Conservation (phyloP, 2,329 filamentous ascomycete species). For the Apiospora arundinis region DNA sequence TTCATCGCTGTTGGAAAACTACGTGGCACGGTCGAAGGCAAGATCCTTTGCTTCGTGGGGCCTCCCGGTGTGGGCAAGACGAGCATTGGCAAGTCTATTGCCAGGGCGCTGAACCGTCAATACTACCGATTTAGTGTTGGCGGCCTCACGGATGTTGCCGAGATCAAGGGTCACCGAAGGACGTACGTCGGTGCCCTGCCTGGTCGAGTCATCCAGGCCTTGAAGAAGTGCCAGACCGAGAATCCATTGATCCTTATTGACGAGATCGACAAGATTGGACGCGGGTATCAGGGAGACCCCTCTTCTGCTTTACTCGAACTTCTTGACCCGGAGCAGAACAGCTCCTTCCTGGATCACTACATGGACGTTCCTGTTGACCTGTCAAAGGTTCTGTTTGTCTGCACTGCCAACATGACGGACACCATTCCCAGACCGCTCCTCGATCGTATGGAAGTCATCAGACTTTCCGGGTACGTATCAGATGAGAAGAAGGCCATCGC, state of each 20-base stretch:
- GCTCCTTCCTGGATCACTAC: conserved; percentile 96
- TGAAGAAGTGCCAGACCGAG: conserved; percentile 99
- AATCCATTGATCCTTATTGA: conserved; percentile 97
- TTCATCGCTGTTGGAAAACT: conserved; percentile 99
- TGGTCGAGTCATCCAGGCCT: conserved; percentile 94
- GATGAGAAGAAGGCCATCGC: conserved; percentile 99
- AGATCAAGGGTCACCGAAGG: conserved; percentile 96
- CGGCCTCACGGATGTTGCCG: conserved; percentile 94
- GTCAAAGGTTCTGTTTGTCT: conserved; percentile 97
- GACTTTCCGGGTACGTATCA: conserved; percentile 93
- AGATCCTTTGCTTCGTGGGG: conserved; percentile 97
- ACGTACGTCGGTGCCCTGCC: conserved; percentile 97
- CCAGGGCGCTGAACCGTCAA: conserved; percentile 89
- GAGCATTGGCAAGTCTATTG: conserved; percentile 98
- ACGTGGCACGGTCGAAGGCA: conserved; percentile 94
- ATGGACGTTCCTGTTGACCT: conserved; percentile 98
- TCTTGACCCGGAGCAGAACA: conserved; percentile 96
- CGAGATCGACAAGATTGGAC: conserved; percentile 97
- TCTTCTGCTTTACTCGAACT: conserved; percentile 92
- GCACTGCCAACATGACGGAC: conserved; percentile 98
- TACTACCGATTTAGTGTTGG: conserved; percentile 99
- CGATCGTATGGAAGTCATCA: conserved; percentile 97
- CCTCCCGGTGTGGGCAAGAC: conserved; percentile 98
- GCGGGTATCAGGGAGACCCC: conserved; percentile 95
- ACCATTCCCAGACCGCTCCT: conserved; percentile 93